Evolutionary conservation across 2,329 filamentous ascomycete genomes (phyloP).

Genomic region (Aspergillus sp.): DNA sequence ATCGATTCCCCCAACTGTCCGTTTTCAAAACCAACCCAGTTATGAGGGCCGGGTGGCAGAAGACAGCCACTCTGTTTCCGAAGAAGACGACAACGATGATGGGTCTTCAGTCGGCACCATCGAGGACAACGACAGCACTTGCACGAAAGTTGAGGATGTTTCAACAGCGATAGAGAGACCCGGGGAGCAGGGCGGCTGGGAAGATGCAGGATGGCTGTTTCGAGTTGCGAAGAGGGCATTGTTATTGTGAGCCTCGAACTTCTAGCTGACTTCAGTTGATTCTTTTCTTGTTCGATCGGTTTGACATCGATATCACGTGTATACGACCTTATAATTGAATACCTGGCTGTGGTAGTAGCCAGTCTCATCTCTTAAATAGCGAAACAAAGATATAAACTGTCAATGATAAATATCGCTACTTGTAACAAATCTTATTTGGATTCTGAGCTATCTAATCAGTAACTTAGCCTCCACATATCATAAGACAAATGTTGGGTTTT

Average conservation of each 20-base stretch:
- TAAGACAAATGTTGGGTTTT: conserved; percentile 3
- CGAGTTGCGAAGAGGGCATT: conserved; percentile 44
- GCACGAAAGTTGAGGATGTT: conserved; percentile 25
- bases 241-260: conserved; percentile 11
- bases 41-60: neutral
- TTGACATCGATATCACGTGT: no score
- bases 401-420: no score
- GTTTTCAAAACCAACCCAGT: neutral
- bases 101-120: conserved; percentile 8
- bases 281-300: neutral
- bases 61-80: neutral
- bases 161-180: conserved; percentile 26
- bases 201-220: conserved; percentile 55
- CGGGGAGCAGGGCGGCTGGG: conserved; percentile 47
- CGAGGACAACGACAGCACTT: conserved; percentile 21
- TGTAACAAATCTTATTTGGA: no score
- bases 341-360: no score
- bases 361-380: no score
- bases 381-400: no score
- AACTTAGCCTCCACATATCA: neutral
- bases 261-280: neutral
- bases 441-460: no score
- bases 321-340: no score
- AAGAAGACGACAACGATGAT: conserved; percentile 2
- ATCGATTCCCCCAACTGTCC: neutral